Percentiles rank a stretch among this genome's conserved stretches.
Conservation (phyloP, 1,284 basidiomycete genomes). For the Austroboletus rostrupii region DNA sequence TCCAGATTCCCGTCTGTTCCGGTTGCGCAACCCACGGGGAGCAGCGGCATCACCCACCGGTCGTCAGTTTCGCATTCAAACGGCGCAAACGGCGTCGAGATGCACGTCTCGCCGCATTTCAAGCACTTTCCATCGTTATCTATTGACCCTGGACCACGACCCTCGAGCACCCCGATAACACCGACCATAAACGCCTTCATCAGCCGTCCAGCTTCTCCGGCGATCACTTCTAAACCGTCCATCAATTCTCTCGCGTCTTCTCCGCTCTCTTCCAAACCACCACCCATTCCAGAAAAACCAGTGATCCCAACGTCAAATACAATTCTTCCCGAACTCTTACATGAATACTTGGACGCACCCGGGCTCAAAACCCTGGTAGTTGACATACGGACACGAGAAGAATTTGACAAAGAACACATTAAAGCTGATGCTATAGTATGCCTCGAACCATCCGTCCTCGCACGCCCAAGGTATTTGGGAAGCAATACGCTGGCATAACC, state of each 20-base stretch:
- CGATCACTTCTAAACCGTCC: conserved; percentile 22
- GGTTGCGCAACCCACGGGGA: conserved; percentile 37
- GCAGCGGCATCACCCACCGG: conserved; percentile 24
- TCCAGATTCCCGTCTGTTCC: conserved; percentile 49
- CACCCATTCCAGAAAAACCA: conserved; percentile 36
- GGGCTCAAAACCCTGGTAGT: conserved; percentile 72
- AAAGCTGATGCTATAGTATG: conserved; percentile 71
- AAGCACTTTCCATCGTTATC: conserved; percentile 47
- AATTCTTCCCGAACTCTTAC: conserved; percentile 59
- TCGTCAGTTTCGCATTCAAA: conserved; percentile 15
- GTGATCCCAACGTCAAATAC: conserved; percentile 49
- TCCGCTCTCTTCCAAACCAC: conserved; percentile 17
- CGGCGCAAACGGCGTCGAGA: conserved; percentile 9
- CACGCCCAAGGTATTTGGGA: conserved; percentile 54
- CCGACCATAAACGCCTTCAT: conserved; percentile 52
- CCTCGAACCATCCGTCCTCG: conserved; percentile 78
- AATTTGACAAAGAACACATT: conserved; percentile 76
- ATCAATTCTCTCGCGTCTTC: conserved; percentile 20
- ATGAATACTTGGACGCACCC: conserved; percentile 51
- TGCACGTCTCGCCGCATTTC: conserved; percentile 16
- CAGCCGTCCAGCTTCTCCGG: conserved; percentile 57
- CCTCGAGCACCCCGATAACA: conserved; percentile 70
- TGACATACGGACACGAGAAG: conserved; percentile 77
- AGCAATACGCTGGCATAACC: neutral
- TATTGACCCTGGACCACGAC: conserved; percentile 54